A percentile compares a stretch with the other conserved stretches of the same genome.
Conservation (phyloP, 768 basidiomycete species). For the Fomitopsis pulvina region DNA sequence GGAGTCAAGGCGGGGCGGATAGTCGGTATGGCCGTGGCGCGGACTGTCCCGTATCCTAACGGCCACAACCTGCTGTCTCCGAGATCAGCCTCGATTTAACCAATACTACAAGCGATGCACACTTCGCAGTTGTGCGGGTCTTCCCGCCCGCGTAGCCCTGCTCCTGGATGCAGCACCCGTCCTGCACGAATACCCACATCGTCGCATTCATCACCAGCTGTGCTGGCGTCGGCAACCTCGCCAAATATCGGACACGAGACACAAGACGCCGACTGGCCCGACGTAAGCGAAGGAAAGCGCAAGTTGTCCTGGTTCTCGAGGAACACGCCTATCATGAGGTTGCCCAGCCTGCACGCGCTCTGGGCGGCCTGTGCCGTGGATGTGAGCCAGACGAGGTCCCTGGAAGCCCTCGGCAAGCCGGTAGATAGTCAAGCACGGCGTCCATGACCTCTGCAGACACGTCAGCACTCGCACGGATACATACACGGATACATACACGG, state of each 20-base stretch:
- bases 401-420: conserved; percentile 35
- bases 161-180: conserved; percentile 52
- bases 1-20: too few species aligned
- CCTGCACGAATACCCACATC: conserved; percentile 42
- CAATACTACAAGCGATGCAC: conserved; percentile 19
- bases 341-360: conserved; percentile 30
- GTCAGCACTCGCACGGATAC: not conserved
- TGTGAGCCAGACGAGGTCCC: conserved; percentile 28
- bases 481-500: too few species aligned
- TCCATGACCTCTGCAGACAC: conserved; percentile 31
- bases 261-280: conserved; percentile 34
- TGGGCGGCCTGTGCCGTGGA: conserved; percentile 26
- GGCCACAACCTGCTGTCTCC: conserved; percentile 48
- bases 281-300: conserved; percentile 36
- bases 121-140: conserved; percentile 47
- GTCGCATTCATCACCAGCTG: conserved; percentile 42
- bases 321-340: conserved; percentile 39
- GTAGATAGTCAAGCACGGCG: conserved; percentile 44
- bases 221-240: not conserved
- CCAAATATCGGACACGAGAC: not conserved
- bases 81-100: not conserved
- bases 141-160: conserved; percentile 40
- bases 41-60: conserved; percentile 43
- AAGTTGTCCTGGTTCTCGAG: conserved; percentile 53
- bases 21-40: too few species aligned